Evolutionary conservation across 169 alveolate species (phyloP), one percentile per base, ranked within the genome.

Genomic region (Babesia gibsoni): DNA sequence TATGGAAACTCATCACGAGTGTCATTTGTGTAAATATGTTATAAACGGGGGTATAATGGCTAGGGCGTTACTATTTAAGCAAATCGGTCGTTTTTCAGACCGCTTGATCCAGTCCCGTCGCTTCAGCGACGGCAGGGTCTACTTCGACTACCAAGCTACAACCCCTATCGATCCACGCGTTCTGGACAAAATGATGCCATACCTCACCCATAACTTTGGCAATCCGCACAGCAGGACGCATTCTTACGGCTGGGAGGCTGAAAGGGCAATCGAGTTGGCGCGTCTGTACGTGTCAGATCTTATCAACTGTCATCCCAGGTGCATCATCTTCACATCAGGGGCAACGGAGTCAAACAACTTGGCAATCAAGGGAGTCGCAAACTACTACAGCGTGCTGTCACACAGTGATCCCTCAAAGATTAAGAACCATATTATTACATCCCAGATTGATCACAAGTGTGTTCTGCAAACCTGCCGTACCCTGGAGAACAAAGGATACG

Each of bases 81-180:
- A n/a, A n/a, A n/a, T n/a, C n/a, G n/a, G n/a, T n/a, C n/a, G n/a
- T n/a, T n/a, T n/a, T n/a, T n/a, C n/a, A n/a, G n/a, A n/a, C n/a
- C n/a, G n/a, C n/a, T n/a, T n/a, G n/a, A n/a, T n/a, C n/a, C n/a
- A n/a, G n/a, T n/a, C n/a, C n/a, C 57, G 72, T 5, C 50, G 33
- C 18, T 45, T 30, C 30, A 27, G 35, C 9, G 58, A 61, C n/a
- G 72, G 57, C 27, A 53, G 92, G 32, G 81, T 82, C 7, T 97
- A 94, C 84, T 83, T 98, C 70, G 99, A 98, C 82, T 92, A 95
- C 89, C 96, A 96, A 80, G 97, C 99, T 2, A 98, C 99, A 12
- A 96, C 99, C 4, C 97, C 98, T 20, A 72, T 95, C 23, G 99
- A 98, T 79, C 99, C 99, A 39, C 89, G 99, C 57, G 99, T 97